Evolutionary conservation across 345 rosid species (phyloP), one percentile per base, ranked within the genome.

Genomic region (Ricinus communis): DNA sequence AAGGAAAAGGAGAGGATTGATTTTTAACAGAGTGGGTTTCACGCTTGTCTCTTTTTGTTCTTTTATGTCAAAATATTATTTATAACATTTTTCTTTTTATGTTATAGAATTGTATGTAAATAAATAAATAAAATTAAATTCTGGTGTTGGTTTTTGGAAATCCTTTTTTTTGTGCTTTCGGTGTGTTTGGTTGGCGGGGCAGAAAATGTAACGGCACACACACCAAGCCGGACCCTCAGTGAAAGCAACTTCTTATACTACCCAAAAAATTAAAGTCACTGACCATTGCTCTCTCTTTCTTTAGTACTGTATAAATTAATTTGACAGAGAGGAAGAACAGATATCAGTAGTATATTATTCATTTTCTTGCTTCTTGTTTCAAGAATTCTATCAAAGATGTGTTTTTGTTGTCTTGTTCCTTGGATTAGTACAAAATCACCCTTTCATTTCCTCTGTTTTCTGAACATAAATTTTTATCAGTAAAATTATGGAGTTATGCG

Each of bases 41-140:
- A 81, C 77, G 83, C 83, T 82, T 83, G 88, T 81, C 86, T 77
- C 86, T 81, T 78, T 82, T 81, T 54, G 49, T 31, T 30, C 54
- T 65, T 68, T 49, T 66, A 24, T 60, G 13, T 28, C 24, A 11
- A 36, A 33, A n/a, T n/a, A n/a, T n/a, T 3, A 45, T 58, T 52
- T 50, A 13, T 68, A 15, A 31, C 19, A 16, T 18, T 36, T 22
- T 38, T 38, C 9, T 38, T 38, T 38, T 38, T 38, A 38, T 38
- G 9, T 38, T 4, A 38, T 38, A 38, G 43, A 18, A 51, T 51
- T 51, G 18, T 15, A n/a, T n/a, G 2, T n/a, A 24, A 22, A 21
- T 24, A 53, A 53, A 9, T 22, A 14, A 18, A 38, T 55, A 27
- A 55, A 55, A 24, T 0, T 12, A 25, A 47, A 21, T 4, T 25